Conservation (phyloP, 257 asterid genomes). For the Solanum paucissectum region DNA sequence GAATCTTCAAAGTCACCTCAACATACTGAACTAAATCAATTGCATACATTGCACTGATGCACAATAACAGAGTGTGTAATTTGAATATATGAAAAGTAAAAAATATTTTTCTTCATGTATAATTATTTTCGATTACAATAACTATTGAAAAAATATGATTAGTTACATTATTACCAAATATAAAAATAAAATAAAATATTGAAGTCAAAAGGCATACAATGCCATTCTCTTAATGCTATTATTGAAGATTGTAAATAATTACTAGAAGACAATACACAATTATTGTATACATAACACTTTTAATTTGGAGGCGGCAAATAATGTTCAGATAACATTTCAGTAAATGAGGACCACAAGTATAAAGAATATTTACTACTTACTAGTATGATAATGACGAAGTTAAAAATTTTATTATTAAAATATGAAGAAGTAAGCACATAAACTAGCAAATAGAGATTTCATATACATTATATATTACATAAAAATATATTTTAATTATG, state of each 20-base stretch:
- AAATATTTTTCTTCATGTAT: background rate
- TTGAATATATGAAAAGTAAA: background rate
- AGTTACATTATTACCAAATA: background rate
- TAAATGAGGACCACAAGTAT: background rate
- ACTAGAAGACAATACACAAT: background rate
- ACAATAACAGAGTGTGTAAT: too few relatives aligned
- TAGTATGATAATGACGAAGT: background rate
- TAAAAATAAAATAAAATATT: background rate
- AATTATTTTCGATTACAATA: background rate
- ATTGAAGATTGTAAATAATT: background rate
- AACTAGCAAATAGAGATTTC: background rate
- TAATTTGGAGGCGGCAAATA: background rate
- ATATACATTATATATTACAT: too few relatives aligned
- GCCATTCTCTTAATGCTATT: background rate
- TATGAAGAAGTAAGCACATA: background rate
- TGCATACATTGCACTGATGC: background rate
- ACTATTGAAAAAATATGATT: background rate
- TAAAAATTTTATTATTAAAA: too few relatives aligned
- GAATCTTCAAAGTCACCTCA: background rate
- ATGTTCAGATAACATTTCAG: background rate
- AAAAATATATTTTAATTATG: too few relatives aligned
- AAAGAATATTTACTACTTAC: background rate
- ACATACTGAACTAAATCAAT: background rate
- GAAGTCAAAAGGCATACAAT: background rate
- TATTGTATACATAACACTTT: background rate